Conservation (phyloP, 2,329 filamentous ascomycete species). For the Biscogniauxia marginata region DNA sequence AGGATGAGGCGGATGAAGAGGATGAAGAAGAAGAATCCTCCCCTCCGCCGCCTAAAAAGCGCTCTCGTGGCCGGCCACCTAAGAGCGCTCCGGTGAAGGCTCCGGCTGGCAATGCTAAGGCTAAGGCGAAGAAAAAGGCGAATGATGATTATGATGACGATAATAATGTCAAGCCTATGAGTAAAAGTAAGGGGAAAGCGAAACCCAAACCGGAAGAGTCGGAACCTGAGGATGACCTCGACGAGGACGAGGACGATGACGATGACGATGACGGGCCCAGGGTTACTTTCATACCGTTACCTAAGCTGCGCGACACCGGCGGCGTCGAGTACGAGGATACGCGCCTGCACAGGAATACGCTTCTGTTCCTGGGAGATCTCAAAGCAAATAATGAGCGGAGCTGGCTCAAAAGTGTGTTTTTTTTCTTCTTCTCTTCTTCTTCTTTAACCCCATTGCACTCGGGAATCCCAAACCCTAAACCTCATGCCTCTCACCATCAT, state of each 20-base stretch:
- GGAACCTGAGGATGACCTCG: constrained; percentile 22
- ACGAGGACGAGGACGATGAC: constrained; percentile 26
- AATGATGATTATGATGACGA: constrained; percentile 25
- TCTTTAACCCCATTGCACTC: constrained; percentile 4
- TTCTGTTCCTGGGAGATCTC: constrained; percentile 57
- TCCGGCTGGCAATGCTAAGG: not conserved
- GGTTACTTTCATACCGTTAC: constrained; percentile 42
- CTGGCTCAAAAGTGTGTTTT: constrained; percentile 56
- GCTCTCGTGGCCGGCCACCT: constrained; percentile 20
- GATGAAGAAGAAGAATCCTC: constrained; percentile 25
- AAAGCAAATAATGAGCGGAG: constrained; percentile 57
- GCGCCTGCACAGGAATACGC: constrained; percentile 55
- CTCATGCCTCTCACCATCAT: constrained; percentile 2
- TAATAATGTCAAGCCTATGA: too few relatives aligned
- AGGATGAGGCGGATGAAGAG: constrained; percentile 30
- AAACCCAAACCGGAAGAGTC: constrained; percentile 34
- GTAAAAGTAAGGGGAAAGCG: not conserved
- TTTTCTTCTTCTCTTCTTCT: constrained; percentile 2
- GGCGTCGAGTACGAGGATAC: constrained; percentile 51
- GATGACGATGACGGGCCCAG: constrained; percentile 38
- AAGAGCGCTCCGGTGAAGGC: constrained; percentile 2
- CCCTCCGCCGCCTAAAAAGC: constrained; percentile 17
- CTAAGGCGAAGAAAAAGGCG: constrained; percentile 26
- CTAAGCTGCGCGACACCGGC: constrained; percentile 40
- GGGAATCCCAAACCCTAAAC: not conserved